phyloP scores from a whole-genome alignment of 139 green algal genomes.

The Closterium sp. region DNA sequence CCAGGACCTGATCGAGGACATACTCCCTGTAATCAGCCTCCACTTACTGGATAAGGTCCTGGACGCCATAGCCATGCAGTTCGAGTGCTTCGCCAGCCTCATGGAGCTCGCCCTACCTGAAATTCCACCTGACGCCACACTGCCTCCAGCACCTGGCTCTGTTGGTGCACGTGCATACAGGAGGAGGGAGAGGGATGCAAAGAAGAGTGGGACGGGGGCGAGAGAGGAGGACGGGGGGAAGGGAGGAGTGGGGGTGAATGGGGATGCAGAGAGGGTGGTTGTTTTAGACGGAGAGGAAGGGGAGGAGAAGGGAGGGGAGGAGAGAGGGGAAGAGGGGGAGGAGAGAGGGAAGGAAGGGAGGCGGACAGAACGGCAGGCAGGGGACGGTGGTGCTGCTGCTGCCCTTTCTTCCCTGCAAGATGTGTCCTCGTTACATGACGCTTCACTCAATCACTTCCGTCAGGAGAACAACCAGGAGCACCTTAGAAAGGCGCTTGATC shows the following conservation, averaged over 20 bases:
- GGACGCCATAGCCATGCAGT: not conserved
- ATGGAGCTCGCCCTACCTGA: conserved; percentile 10
- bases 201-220: not conserved
- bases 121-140: not conserved
- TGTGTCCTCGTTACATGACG: not conserved
- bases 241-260: not conserved
- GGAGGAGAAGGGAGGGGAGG: not conserved
- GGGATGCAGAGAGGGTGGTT: not conserved
- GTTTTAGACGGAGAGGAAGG: not conserved
- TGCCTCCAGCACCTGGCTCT: conserved; percentile 2
- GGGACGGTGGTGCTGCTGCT: too few relatives aligned
- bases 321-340: not conserved
- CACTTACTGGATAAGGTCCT: conserved; percentile 10
- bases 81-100: not conserved
- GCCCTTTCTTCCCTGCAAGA: too few relatives aligned
- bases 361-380: not conserved
- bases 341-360: not conserved
- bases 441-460: too few relatives aligned
- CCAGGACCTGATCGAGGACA: not conserved
- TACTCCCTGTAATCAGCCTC: conserved; percentile 15
- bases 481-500: too few relatives aligned
- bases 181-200: not conserved
- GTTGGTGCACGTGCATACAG: not conserved
- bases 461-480: too few relatives aligned
- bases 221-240: not conserved